These are phyloP conservation scores for Durusdinium trenchii DNA, from an alignment of 73 alveolate genomes.

Conservation along the genomic window DNA sequence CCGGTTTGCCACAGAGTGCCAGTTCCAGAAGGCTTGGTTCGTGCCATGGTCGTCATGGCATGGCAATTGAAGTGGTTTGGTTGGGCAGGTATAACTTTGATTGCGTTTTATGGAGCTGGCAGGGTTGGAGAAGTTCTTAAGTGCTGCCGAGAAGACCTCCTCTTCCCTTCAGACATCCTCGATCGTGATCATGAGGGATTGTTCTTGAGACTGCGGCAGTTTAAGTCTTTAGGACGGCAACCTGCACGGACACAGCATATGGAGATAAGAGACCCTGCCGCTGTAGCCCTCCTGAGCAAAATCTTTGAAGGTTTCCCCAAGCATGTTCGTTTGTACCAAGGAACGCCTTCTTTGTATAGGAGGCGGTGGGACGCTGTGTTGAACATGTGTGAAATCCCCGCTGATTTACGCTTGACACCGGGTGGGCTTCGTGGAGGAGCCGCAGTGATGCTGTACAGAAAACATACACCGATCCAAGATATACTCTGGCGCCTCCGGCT, in stretches of 20 bases:
- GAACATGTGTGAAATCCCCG: not conserved
- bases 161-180: not conserved
- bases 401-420: not conserved
- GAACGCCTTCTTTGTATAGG: not conserved
- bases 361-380: not conserved
- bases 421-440: constrained; percentile 32
- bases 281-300: not conserved
- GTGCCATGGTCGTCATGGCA: not conserved
- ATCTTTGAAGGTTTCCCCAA: not conserved
- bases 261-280: not conserved
- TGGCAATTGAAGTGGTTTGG: not conserved
- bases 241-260: not conserved
- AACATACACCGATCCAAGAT: not conserved
- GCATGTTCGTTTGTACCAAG: not conserved
- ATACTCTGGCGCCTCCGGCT: not conserved
- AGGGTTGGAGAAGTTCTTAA: not conserved
- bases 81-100: not conserved
- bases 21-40: not conserved
- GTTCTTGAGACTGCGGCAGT: not conserved
- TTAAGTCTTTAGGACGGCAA: not conserved
- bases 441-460: not conserved
- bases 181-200: not conserved
- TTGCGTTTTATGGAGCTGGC: not conserved
- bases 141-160: not conserved
- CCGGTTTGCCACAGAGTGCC: not conserved